Evolutionary conservation across 1,284 basidiomycete species (phyloP).

Genomic region (Pulchroboletus neoregius): DNA sequence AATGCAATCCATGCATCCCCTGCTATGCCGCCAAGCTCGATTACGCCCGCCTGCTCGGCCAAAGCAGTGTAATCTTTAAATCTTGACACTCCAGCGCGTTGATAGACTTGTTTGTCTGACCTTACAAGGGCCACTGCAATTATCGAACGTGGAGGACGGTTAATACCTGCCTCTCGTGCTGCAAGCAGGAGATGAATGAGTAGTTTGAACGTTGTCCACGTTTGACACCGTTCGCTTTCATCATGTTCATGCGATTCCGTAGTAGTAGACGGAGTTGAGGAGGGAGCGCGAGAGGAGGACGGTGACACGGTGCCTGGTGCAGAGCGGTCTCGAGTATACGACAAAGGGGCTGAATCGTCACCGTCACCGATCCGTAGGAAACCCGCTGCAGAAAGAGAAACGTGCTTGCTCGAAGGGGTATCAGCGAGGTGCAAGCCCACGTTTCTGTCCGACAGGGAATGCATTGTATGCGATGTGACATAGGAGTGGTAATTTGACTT

Average conservation of each 20-base stretch:
- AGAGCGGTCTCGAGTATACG: conserved; percentile 4
- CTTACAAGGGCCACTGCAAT: conserved; percentile 39
- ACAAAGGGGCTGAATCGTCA: conserved; percentile 5
- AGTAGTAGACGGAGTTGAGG: conserved; percentile 9
- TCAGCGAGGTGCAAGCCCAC: conserved; percentile 2
- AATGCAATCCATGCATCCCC: conserved; percentile 48
- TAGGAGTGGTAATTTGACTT: conserved; percentile 5
- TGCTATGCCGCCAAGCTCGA: conserved; percentile 44
- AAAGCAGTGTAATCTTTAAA: conserved; percentile 45
- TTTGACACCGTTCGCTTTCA: conserved; percentile 7
- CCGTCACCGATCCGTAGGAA: not conserved
- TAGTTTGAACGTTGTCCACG: conserved; percentile 20
- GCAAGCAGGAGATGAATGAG: conserved; percentile 31
- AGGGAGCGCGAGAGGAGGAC: conserved; percentile 1
- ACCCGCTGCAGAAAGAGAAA: conserved; percentile 1
- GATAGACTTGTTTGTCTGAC: conserved; percentile 37
- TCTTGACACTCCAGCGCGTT: conserved; percentile 38
- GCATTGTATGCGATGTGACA: conserved; percentile 1
- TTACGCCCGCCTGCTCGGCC: conserved; percentile 44
- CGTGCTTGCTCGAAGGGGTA: conserved; percentile 5
- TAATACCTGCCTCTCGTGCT: conserved; percentile 29
- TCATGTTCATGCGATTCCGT: conserved; percentile 4
- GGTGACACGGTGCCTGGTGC: conserved; percentile 1
- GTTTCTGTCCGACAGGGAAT: conserved; percentile 7
- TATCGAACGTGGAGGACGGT: conserved; percentile 37